These are phyloP conservation scores for Starmera caribaea DNA, from an alignment of 805 yeast genomes.

Conservation along the genomic window DNA sequence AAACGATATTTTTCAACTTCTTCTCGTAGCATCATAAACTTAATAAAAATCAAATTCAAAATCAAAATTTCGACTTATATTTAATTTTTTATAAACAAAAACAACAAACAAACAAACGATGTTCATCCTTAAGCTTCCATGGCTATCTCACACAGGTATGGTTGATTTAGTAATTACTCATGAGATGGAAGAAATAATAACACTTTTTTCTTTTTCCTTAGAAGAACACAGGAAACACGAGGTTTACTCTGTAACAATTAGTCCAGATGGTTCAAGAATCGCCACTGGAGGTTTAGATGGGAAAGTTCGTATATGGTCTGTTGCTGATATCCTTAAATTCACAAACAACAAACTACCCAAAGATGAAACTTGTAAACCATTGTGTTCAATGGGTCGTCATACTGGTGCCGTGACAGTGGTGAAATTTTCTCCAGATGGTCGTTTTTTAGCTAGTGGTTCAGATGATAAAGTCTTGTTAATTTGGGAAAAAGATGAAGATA, in stretches of 20 bases:
- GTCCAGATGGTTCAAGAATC: constrained; percentile 71
- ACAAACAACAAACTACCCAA: constrained; percentile 13
- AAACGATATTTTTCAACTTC: too few relatives aligned
- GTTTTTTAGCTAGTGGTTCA: constrained; percentile 88
- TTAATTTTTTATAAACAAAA: too few relatives aligned
- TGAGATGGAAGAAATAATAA: constrained; percentile 6
- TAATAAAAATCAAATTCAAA: too few relatives aligned
- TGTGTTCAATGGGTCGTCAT: constrained; percentile 89
- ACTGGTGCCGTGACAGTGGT: constrained; percentile 96
- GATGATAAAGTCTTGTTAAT: constrained; percentile 87
- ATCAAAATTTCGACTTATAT: too few relatives aligned
- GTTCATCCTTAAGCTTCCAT: constrained; percentile 61
- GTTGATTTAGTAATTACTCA: too few relatives aligned
- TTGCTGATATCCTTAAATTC: constrained; percentile 39
- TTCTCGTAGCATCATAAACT: too few relatives aligned
- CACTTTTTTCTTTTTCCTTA: constrained; percentile 9
- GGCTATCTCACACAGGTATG: constrained; percentile 52
- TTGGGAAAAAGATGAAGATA: constrained; percentile 83
- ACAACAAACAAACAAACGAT: constrained; percentile 21
- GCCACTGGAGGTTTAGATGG: constrained; percentile 97
- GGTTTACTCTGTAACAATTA: constrained; percentile 73
- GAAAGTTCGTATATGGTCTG: constrained; percentile 83
- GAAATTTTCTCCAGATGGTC: constrained; percentile 84
- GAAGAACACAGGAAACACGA: constrained; percentile 80
- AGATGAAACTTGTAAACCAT: constrained; percentile 38